These are phyloP conservation scores for Phytophthora sansomeana DNA, from an alignment of 352 stramenopile genomes.

Conservation along the genomic window DNA sequence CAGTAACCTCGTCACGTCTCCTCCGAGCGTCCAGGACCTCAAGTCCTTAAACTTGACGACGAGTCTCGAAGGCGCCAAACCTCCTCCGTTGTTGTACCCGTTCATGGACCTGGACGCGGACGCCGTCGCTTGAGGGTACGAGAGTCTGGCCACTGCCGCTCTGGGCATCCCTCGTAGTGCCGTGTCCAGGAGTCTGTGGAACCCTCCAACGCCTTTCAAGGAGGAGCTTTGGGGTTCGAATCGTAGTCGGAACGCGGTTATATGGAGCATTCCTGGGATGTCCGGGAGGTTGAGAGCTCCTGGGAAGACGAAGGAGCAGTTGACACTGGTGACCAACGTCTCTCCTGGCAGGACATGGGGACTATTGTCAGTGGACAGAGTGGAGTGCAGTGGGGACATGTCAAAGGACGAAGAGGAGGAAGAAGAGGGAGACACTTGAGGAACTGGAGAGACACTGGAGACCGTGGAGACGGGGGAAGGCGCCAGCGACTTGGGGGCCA, in stretches of 20 bases:
- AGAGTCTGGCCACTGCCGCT: constrained; percentile 67
- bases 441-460: constrained; percentile 1
- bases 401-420: constrained; percentile 40
- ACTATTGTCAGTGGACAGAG: constrained; percentile 14
- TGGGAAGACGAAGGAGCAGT: constrained; percentile 70
- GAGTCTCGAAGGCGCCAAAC: constrained; percentile 53
- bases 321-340: constrained; percentile 44
- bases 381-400: constrained; percentile 18
- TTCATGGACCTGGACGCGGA: constrained; percentile 40
- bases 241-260: constrained; percentile 76
- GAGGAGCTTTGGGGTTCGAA: constrained; percentile 71
- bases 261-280: constrained; percentile 63
- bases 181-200: constrained; percentile 69
- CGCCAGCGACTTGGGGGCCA: constrained; percentile 61
- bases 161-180: constrained; percentile 70
- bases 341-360: constrained; percentile 50
- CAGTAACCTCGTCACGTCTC: constrained; percentile 72
- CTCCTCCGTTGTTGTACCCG: constrained; percentile 19
- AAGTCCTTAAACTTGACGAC: constrained; percentile 88
- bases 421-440: constrained; percentile 25
- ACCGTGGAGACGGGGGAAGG: constrained; percentile 6
- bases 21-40: constrained; percentile 70
- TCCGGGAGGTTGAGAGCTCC: constrained; percentile 45
- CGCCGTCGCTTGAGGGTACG: constrained; percentile 66
- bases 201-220: constrained; percentile 46